Percentiles rank a stretch among this genome's conserved stretches.
phyloP scores from a whole-genome alignment of 2,329 filamentous ascomycete genomes.

The Aspergillus sojae region DNA sequence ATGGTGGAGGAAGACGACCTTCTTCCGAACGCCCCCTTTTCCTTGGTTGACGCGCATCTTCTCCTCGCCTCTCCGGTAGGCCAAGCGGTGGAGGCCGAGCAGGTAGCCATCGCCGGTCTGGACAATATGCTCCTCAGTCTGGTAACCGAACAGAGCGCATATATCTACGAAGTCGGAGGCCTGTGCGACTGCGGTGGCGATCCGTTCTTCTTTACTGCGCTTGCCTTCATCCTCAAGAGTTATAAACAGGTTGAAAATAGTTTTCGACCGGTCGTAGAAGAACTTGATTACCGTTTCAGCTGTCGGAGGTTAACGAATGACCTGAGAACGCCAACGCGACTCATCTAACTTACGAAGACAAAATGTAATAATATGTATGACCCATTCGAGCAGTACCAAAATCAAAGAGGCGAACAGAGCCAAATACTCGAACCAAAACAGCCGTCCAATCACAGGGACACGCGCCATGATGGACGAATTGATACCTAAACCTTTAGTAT shows the following conservation, averaged over 20 bases:
- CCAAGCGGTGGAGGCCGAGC: constrained; percentile 83
- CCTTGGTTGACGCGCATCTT: constrained; percentile 72
- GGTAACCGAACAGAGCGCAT: constrained; percentile 88
- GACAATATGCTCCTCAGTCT: constrained; percentile 93
- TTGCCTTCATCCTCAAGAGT: constrained; percentile 70
- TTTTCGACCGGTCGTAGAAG: constrained; percentile 79
- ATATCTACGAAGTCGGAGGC: constrained; percentile 91
- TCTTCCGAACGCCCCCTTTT: constrained; percentile 70
- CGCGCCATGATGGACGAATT: constrained; percentile 52
- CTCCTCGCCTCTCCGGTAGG: constrained; percentile 81
- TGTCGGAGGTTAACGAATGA: constrained; percentile 40
- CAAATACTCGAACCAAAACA: constrained; percentile 75
- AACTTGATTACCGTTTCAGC: constrained; percentile 78
- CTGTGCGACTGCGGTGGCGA: constrained; percentile 77
- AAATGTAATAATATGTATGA: constrained; percentile 84
- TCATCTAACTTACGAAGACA: constrained; percentile 69
- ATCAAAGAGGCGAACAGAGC: constrained; percentile 82
- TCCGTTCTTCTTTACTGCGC: constrained; percentile 67
- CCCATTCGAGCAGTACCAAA: constrained; percentile 77
- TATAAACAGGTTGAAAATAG: constrained; percentile 77
- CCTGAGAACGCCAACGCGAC: background rate
- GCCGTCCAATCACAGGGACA: constrained; percentile 65
- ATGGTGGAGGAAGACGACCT: constrained; percentile 91
- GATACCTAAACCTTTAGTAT: background rate
- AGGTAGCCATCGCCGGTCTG: constrained; percentile 94